A percentile compares a stretch with the other conserved stretches of the same genome.
Evolutionary conservation across 495 filamentous ascomycete species (phyloP).

Genomic region (Tuber microsphaerosporum): DNA sequence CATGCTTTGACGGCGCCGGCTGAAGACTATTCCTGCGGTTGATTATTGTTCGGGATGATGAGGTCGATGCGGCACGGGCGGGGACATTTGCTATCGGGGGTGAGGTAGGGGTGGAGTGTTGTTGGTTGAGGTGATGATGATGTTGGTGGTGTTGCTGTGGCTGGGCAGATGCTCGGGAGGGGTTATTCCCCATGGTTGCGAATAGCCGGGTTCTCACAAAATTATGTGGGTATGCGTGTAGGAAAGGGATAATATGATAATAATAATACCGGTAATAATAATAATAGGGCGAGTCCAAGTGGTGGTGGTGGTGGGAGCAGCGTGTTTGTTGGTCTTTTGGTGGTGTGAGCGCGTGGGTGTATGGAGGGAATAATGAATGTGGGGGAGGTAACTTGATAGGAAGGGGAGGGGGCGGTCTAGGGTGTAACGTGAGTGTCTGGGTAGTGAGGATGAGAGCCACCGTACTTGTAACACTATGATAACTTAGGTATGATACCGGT

Average conservation of each 20-base stretch:
- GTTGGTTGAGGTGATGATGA: slow-evolving; percentile 28
- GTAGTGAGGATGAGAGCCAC: neutral
- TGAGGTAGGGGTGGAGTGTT: slow-evolving; percentile 30
- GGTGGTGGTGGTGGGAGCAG: slow-evolving; percentile 1
- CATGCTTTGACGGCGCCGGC: slow-evolving; percentile 7
- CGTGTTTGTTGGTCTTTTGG: neutral
- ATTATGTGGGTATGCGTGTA: slow-evolving; percentile 2
- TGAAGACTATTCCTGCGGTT: slow-evolving; percentile 31
- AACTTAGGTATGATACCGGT: neutral
- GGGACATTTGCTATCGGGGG: slow-evolving; percentile 30
- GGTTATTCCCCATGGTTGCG: slow-evolving; percentile 40
- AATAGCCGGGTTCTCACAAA: slow-evolving; percentile 10
- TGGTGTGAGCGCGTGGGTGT: neutral
- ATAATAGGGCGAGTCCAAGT: neutral
- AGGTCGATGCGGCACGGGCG: slow-evolving; percentile 28
- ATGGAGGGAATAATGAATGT: slow-evolving; percentile 4
- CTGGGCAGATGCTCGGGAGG: slow-evolving; percentile 35
- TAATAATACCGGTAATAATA: neutral
- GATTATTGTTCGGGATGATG: slow-evolving; percentile 26
- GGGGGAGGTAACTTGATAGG: neutral
- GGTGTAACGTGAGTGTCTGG: neutral
- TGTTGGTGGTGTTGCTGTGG: slow-evolving; percentile 31
- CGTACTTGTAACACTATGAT: neutral
- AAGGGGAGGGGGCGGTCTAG: neutral
- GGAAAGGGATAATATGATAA: neutral